These are phyloP conservation scores for Candida broadrunensis DNA, from an alignment of 805 yeast species.

Conservation along the genomic window DNA sequence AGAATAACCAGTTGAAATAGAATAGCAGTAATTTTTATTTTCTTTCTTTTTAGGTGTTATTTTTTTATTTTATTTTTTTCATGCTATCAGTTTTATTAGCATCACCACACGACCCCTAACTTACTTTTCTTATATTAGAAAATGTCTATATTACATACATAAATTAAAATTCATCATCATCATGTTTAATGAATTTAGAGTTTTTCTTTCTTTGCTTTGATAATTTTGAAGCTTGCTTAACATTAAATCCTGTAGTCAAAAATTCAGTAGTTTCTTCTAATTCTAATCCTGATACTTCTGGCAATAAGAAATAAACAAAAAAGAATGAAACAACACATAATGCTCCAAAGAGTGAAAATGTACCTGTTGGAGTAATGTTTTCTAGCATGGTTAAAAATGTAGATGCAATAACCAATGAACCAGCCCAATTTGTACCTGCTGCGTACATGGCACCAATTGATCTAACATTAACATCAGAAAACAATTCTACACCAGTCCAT, in stretches of 20 bases:
- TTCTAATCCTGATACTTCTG: constrained; percentile 87
- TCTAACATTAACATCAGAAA: constrained; percentile 85
- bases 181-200: constrained; percentile 13
- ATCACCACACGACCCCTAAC: no score
- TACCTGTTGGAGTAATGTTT: constrained; percentile 91
- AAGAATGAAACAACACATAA: constrained; percentile 69
- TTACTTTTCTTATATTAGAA: no score
- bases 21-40: no score
- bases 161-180: not conserved
- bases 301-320: constrained; percentile 80
- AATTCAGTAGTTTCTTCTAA: constrained; percentile 87
- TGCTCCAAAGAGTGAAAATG: constrained; percentile 87
- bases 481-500: constrained; percentile 96
- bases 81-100: no score
- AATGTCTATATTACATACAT: no score
- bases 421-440: constrained; percentile 94
- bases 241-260: constrained; percentile 81
- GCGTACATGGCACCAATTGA: constrained; percentile 90
- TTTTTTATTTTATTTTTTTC: no score
- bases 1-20: no score
- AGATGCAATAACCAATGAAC: constrained; percentile 85
- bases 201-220: constrained; percentile 32
- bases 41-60: no score
- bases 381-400: constrained; percentile 93
- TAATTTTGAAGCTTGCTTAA: constrained; percentile 47